Evolutionary conservation across 371 early-diverging fungal genomes (phyloP), one percentile per base, ranked within the genome.

Genomic region (Coemansia sp.): DNA sequence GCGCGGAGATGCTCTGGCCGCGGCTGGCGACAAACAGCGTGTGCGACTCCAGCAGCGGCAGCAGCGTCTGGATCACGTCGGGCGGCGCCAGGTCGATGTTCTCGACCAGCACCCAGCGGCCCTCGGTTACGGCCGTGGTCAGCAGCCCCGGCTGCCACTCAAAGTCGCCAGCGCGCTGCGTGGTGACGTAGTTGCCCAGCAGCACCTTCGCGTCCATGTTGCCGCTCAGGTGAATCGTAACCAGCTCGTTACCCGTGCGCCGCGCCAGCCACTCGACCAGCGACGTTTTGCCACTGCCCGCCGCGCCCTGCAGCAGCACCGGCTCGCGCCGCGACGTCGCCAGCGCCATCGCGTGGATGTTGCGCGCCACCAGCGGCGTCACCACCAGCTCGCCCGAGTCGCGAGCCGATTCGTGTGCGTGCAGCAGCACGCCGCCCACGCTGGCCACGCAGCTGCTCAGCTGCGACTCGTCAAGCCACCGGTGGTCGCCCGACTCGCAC

Each of bases 21-120:
- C 97, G 86, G 52, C 91, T 90, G 3, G 98, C 89, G 54, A 99
- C 91, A 78, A 93, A 97, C 36, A 99, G 83, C 41, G 90, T 89
- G 38, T 93, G 83, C 11, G 91, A 93, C 81, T 99, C 99, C 14
- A 99, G 84, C 33, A 99, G 82, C 3, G 99, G 94, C 52, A 95
- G 80, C 43, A 99, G 85, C 3, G 99, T 88, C 16, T 97, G 94
- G 43, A 99, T 81, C 14, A 99, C 99, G 68, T 99, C 99, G 38
- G 88, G 80, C n/a, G 98, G 93, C 3, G 99, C 99, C 34, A 95
- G 82, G 77, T 99, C 98, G 63, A 99, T 90, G 81, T 99, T 99
- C 81, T 99, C 99, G 65, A 99, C 88, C 60, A 99, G 80, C 30
- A 99, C 89, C 99, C 99, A 99, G 38, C 90, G 81, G 40, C 99